phyloP scores from a whole-genome alignment of 225 moss, liverwort and hornwort species.

The Bryoerythrophyllum caledonicum region DNA sequence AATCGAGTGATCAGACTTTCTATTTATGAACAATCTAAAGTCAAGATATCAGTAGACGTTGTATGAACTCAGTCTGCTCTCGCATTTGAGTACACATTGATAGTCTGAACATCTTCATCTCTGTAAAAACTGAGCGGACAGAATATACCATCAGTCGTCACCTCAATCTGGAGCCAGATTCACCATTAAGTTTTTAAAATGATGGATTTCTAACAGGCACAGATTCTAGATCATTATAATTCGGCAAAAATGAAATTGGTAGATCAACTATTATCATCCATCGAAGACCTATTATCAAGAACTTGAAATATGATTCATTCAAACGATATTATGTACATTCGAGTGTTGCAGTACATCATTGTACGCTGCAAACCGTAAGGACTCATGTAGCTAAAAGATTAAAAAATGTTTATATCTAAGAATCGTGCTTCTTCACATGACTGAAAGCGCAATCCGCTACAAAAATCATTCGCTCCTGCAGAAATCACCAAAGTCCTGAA shows the following conservation, averaged over 20 bases:
- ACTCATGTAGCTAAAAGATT: no score
- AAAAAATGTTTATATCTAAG: neutral
- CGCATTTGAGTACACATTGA: neutral
- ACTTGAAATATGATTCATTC: no score
- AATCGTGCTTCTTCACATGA: slow-evolving; percentile 15
- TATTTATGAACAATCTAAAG: neutral
- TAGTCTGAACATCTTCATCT: slow-evolving; percentile 10
- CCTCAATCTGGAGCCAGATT: no score
- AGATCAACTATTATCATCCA: no score
- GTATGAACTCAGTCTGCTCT: neutral
- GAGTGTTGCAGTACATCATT: no score
- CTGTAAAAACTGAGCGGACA: slow-evolving; percentile 10
- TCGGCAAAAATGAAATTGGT: no score
- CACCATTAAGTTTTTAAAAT: no score
- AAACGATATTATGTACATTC: no score
- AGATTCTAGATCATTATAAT: no score
- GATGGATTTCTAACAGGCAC: no score
- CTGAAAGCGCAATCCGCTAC: slow-evolving; percentile 3
- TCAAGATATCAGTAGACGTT: neutral
- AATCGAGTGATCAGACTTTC: slow-evolving; percentile 1
- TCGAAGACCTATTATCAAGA: no score
- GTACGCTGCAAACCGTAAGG: no score
- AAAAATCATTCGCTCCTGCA: neutral
- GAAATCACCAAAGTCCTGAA: neutral
- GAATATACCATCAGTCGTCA: neutral